Base-by-base conservation (phyloP, 2,329 filamentous ascomycete species). In the Westerdykella aurantiaca region DNA sequence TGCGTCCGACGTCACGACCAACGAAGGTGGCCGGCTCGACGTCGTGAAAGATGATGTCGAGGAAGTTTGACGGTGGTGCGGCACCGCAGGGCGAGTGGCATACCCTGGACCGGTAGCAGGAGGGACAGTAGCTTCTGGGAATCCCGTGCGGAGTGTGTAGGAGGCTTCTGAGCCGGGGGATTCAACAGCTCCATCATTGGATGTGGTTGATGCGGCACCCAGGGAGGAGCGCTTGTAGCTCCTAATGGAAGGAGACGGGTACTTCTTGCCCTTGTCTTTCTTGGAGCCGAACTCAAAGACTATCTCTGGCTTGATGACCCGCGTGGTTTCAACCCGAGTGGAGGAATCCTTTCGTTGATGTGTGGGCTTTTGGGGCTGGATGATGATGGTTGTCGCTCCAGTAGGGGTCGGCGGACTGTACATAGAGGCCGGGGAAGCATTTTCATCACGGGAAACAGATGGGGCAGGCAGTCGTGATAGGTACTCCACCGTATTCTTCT, bases 91-190 rank as follows among this genome's bases (percentile, higher is more conserved):
- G 7, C 54, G 52, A 5, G 57, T 44, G 31, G 42, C 50, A 44
- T 60, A 63, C 12, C 44, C 48, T n/a, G 44, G 25, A 14, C 47
- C 44, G 5, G 50, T 22, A 23, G 46, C 23, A 3, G 56, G 51
- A 29, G 56, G 49, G 33, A 60, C 35, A 13, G 56, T 41, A 33
- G 55, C 49, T 10, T 67, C 63, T n/a, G 61, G 58, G 13, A 55
- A 60, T 4, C 63, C 63, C 18, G 63, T 67, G 6, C 57, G 55
- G 11, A 64, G 41, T 4, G 55, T 55, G 40, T 57, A 58, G 5
- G 61, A 64, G 12, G 52, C 56, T 34, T 65, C 60, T 0, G 61
- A 66, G 29, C 53, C 56, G 21, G 55, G 52, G 6, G 59, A 64
- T 2, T 66, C 60, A 18, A 61, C 34, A 14, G 51, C 53, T 2